Percentiles rank a stretch among this genome's conserved stretches.
These are phyloP conservation scores for Rutidosis leptorrhynchoides DNA, from an alignment of 129 eudicot species.

Conservation along the genomic window DNA sequence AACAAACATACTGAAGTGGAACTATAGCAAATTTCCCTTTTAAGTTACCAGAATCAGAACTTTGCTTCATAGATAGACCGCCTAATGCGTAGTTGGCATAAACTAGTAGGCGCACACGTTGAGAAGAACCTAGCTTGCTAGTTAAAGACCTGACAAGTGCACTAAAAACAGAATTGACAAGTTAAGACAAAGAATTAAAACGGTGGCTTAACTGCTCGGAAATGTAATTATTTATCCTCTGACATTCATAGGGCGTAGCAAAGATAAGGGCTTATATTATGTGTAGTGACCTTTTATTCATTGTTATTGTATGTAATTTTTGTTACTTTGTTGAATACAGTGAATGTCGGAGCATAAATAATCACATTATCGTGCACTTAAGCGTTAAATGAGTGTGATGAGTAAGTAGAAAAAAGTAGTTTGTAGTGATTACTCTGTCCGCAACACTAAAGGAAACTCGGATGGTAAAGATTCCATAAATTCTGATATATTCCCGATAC, in stretches of 20 bases:
- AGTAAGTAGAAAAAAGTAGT: background rate
- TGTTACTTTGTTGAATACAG: too few species aligned
- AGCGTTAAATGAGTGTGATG: background rate
- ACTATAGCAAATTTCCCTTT: background rate
- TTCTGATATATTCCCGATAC: slow-evolving; percentile 62
- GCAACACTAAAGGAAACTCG: slow-evolving; percentile 64
- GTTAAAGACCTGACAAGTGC: slow-evolving; percentile 73
- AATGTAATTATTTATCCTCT: too few species aligned
- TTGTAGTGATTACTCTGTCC: slow-evolving; percentile 66
- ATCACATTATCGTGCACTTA: too few species aligned
- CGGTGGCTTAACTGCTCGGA: too few species aligned
- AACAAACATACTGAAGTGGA: background rate
- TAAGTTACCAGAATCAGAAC: slow-evolving; percentile 45
- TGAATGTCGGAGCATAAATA: too few species aligned
- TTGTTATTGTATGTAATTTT: too few species aligned
- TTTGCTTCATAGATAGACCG: slow-evolving; percentile 49
- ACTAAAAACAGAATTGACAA: slow-evolving; percentile 27
- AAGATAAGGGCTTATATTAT: too few species aligned
- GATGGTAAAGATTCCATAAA: slow-evolving; percentile 92
- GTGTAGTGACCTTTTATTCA: too few species aligned
- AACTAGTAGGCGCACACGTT: slow-evolving; percentile 49
- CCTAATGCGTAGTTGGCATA: slow-evolving; percentile 78
- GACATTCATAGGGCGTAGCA: too few species aligned
- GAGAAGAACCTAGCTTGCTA: slow-evolving; percentile 75
- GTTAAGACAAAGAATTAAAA: too few species aligned